Evolutionary conservation across 2,329 filamentous ascomycete genomes (phyloP), one percentile per base, ranked within the genome.

Genomic region (Zarea fungicola): DNA sequence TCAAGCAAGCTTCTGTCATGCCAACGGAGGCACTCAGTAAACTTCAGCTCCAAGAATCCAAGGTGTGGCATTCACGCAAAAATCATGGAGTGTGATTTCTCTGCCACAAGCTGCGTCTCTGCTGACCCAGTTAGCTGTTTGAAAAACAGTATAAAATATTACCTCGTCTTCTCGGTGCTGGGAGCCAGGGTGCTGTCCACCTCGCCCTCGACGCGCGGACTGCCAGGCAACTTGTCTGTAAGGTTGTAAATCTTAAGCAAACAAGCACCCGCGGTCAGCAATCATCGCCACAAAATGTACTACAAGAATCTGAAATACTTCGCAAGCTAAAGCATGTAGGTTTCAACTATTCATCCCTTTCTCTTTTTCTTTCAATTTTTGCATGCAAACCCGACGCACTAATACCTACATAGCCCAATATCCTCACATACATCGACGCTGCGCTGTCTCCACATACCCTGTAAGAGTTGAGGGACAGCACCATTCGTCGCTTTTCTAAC

Each of bases 221-320:
- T 0, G 70, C 73, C 31, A 73, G 72, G 48, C 85, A 89, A 57
- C 55, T 87, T 18, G 84, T 83, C 10, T 89, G 85, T 68, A 89
- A 89, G 57, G 64, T 87, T 8, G 68, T 87, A 44, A 69, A 78
- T 46, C 58, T 85, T 2, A 66, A 69, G 26, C 55, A 55, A 6
- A 43, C 65, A 5, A 53, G 56, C 46, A 59, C 46, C 37, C 59
- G 54, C 48, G 59, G 56, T n/a, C 50, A 49, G 25, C 55, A 53
- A n/a, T 57, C 58, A 35, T 56, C 64, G 4, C 55, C 67, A 8
- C 61, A 63, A 7, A 69, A 68, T 7, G 66, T 73, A 42, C 58
- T 73, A 25, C 69, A 74, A 51, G 78, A 81, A 58, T 68, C 74
- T 21, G 66, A 74, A n/a, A 70, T 81, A 26, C 67, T 82, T 32